These are phyloP conservation scores for Macrolepiota fuliginosa DNA, from an alignment of 768 basidiomycete genomes.

Conservation along the genomic window DNA sequence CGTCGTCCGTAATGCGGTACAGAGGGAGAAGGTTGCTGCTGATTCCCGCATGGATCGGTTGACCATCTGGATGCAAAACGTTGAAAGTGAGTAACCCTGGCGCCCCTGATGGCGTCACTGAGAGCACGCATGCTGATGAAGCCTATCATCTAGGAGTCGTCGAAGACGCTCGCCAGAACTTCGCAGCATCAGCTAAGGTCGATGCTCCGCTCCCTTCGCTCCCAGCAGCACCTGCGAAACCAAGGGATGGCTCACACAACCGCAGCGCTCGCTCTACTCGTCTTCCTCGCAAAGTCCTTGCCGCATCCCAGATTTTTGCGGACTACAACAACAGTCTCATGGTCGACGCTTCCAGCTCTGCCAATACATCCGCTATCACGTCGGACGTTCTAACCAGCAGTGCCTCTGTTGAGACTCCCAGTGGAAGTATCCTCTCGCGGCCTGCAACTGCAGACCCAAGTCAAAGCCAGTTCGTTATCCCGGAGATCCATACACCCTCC, in stretches of 20 bases:
- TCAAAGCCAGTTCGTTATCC: conserved; percentile 26
- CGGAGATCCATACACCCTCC: conserved; percentile 40
- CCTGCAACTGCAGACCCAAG: conserved; percentile 10
- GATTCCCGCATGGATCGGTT: conserved; percentile 65
- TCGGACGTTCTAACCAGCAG: conserved; percentile 23
- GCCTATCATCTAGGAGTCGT: conserved; percentile 60
- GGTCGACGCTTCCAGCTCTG: conserved; percentile 27
- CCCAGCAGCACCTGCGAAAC: conserved; percentile 45
- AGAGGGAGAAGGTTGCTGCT: conserved; percentile 49
- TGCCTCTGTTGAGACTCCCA: conserved; percentile 6
- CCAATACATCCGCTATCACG: conserved; percentile 23
- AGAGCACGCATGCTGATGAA: not conserved
- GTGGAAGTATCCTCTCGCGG: conserved; percentile 7
- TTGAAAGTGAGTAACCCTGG: conserved; percentile 62
- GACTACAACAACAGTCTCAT: conserved; percentile 39
- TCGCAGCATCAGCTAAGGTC: conserved; percentile 52
- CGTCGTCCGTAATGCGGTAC: conserved; percentile 49
- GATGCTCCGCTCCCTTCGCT: conserved; percentile 56
- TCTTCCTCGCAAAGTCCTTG: conserved; percentile 58
- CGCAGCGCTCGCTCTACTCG: conserved; percentile 47
- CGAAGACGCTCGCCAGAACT: conserved; percentile 75
- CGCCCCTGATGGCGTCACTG: not conserved
- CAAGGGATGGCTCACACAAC: conserved; percentile 44
- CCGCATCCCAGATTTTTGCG: conserved; percentile 70
- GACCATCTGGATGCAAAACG: conserved; percentile 79